These are phyloP conservation scores for Paxillus rubicundulus DNA, from an alignment of 768 basidiomycete genomes.

Conservation along the genomic window DNA sequence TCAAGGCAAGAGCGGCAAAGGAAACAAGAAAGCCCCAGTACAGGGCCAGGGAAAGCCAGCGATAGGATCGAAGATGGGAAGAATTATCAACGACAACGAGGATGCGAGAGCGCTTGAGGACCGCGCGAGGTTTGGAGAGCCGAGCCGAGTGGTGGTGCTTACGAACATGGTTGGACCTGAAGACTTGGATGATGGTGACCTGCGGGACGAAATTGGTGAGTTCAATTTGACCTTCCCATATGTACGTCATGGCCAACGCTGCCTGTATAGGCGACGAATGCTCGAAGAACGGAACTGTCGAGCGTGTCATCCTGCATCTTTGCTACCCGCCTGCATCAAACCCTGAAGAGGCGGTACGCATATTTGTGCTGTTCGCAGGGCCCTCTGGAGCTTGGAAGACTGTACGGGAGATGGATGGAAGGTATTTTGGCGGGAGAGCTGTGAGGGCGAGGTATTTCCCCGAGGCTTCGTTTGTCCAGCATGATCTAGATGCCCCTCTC, in stretches of 20 bases:
- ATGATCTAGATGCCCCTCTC: slow-evolving; percentile 46
- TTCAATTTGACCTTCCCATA: slow-evolving; percentile 2
- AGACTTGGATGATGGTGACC: slow-evolving; percentile 81
- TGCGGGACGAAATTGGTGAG: slow-evolving; percentile 85
- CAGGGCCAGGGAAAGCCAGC: slow-evolving; percentile 39
- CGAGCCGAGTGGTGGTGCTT: slow-evolving; percentile 85
- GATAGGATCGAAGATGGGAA: slow-evolving; percentile 72
- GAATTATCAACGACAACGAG: slow-evolving; percentile 88
- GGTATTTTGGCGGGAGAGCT: slow-evolving; percentile 85
- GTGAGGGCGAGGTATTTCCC: slow-evolving; percentile 83
- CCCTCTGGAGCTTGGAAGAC: slow-evolving; percentile 96
- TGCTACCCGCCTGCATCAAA: slow-evolving; percentile 64
- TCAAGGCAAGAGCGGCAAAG: slow-evolving; percentile 36
- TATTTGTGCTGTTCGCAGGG: slow-evolving; percentile 89
- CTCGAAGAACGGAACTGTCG: slow-evolving; percentile 87
- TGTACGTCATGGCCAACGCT: background rate
- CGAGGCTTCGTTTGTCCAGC: slow-evolving; percentile 51
- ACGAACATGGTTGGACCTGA: slow-evolving; percentile 87
- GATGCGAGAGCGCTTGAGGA: slow-evolving; percentile 78
- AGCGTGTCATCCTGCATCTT: slow-evolving; percentile 82
- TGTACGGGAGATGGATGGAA: slow-evolving; percentile 87
- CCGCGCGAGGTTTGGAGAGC: slow-evolving; percentile 77
- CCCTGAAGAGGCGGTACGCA: slow-evolving; percentile 80
- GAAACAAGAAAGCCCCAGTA: slow-evolving; percentile 34
- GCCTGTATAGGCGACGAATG: slow-evolving; percentile 74